Conservation (phyloP, 2,329 filamentous ascomycete genomes). For the Calonectria hongkongensis region DNA sequence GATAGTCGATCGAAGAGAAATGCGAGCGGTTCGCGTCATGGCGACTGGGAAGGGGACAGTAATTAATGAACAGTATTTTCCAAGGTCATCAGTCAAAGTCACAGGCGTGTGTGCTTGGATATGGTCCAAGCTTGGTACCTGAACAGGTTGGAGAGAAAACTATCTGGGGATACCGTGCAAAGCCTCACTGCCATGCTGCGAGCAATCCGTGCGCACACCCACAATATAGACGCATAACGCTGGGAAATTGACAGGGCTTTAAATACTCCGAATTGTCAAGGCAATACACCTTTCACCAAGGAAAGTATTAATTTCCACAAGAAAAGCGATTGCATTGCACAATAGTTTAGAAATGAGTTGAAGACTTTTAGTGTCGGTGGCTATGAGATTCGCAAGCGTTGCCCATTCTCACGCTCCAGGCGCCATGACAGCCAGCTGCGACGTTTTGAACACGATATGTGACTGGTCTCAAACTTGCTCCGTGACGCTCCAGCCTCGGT, state of each 20-base stretch:
- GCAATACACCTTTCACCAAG: neutral
- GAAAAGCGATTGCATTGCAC: neutral
- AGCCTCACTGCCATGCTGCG: neutral
- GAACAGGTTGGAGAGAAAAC: neutral
- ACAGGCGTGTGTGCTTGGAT: slow-evolving; percentile 1
- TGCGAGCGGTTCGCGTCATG: neutral
- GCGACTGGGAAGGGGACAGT: neutral
- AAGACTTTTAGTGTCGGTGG: neutral
- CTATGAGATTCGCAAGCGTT: neutral
- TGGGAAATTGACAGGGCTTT: slow-evolving; percentile 14
- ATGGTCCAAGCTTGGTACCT: slow-evolving; percentile 3
- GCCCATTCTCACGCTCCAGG: neutral
- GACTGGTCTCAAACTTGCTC: slow-evolving; percentile 7
- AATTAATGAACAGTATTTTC: slow-evolving; percentile 2
- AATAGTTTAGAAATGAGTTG: neutral
- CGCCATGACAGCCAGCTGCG: neutral
- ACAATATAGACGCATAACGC: slow-evolving; percentile 14
- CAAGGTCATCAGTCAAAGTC: neutral
- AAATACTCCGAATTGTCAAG: neutral
- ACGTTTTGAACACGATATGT: neutral
- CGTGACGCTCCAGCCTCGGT: slow-evolving; percentile 1
- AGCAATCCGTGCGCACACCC: slow-evolving; percentile 12
- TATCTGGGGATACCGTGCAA: slow-evolving; percentile 8
- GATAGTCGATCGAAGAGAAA: neutral
- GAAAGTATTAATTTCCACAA: neutral